Base-by-base conservation (phyloP, 2,329 filamentous ascomycete genomes). In the Zasmidium citrigriseum region DNA sequence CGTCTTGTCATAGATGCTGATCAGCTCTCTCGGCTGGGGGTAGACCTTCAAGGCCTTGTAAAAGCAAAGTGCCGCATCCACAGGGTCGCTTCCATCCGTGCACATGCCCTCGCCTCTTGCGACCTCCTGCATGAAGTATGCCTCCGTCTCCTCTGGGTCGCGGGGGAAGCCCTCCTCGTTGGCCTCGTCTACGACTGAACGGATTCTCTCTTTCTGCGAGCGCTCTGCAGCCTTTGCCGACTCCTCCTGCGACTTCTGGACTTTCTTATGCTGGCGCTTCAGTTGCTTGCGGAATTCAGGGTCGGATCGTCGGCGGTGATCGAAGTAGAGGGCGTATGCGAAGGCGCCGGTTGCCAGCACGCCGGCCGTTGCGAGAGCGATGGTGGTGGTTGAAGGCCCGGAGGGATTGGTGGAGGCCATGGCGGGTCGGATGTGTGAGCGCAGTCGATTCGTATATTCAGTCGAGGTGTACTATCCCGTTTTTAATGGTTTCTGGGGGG, bases 1-100 rank as follows among this genome's bases (percentile, higher is more conserved):
- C 27, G 95, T 98, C 86, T 96, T 96, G 78, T 99, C 95, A 78
- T 99, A 99, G 77, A 99, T 96, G 71, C 85, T 86, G 75, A 99
- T 97, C 70, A 99, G 82, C 73, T 98, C 95, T 69, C 88, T 85
- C 12, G 93, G 95, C 70, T 91, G 89, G 53, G 95, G 95, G 80
- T 99, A 99, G 68, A 98, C 95, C 85, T 99, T 99, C 67, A 99
- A 85, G 46, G 93, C 95, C 83, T 93, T 96, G 86, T 98, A 99
- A 80, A 99, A 99, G 76, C 90, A 91, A 61, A 98, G 81, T 49
- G 95, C 93, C 52, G 95, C 91, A 66, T 97, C 93, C 59, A 96
- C 77, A 44, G 83, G 81, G 72, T 88, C 85, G 66, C 85, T 78
- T 95, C 92, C 90, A 76, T 96, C 89, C 70, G 86, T 81, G 73